Percentiles rank a stretch among this genome's conserved stretches.
Conservation (phyloP, 495 filamentous ascomycete genomes). For the Articulospora tetracladia region DNA sequence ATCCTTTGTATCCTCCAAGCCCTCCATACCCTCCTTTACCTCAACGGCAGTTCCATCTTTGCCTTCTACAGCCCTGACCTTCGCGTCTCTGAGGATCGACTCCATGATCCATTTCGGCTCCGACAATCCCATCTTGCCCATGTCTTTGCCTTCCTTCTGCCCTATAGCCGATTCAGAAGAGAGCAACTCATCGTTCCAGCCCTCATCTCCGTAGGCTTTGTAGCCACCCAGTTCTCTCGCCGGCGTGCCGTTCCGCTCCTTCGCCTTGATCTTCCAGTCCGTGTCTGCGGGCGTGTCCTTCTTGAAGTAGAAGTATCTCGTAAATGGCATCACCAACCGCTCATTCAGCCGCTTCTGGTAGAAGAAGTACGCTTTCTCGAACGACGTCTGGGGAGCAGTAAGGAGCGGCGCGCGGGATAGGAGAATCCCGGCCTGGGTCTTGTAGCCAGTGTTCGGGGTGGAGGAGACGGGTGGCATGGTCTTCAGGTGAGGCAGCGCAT, state of each 20-base stretch:
- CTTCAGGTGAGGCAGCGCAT: slow-evolving; percentile 3
- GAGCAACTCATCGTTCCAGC: slow-evolving; percentile 92
- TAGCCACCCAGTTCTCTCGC: slow-evolving; percentile 85
- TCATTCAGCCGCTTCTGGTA: slow-evolving; percentile 98
- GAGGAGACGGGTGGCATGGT: slow-evolving; percentile 25
- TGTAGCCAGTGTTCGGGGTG: slow-evolving; percentile 40
- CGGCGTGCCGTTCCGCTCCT: slow-evolving; percentile 62
- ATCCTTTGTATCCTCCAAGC: slow-evolving; percentile 43
- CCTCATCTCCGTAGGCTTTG: slow-evolving; percentile 66
- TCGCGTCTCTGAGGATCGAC: slow-evolving; percentile 17
- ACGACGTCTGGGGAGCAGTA: slow-evolving; percentile 76
- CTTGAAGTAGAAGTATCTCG: slow-evolving; percentile 93
- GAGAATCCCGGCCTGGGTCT: slow-evolving; percentile 73
- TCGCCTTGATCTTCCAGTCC: slow-evolving; percentile 87
- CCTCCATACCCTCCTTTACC: slow-evolving; percentile 34
- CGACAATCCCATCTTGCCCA: slow-evolving; percentile 2
- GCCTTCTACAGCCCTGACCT: slow-evolving; percentile 19
- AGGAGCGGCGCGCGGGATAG: slow-evolving; percentile 86
- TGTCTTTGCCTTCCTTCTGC: not conserved
- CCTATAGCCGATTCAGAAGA: slow-evolving; percentile 50
- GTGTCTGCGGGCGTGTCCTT: slow-evolving; percentile 76
- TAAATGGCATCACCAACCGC: slow-evolving; percentile 84
- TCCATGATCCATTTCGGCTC: slow-evolving; percentile 19
- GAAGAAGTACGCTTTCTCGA: slow-evolving; percentile 90
- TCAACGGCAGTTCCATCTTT: slow-evolving; percentile 16